Evolutionary conservation across 2,329 filamentous ascomycete genomes (phyloP).

Genomic region (Xylariaceae sp.): DNA sequence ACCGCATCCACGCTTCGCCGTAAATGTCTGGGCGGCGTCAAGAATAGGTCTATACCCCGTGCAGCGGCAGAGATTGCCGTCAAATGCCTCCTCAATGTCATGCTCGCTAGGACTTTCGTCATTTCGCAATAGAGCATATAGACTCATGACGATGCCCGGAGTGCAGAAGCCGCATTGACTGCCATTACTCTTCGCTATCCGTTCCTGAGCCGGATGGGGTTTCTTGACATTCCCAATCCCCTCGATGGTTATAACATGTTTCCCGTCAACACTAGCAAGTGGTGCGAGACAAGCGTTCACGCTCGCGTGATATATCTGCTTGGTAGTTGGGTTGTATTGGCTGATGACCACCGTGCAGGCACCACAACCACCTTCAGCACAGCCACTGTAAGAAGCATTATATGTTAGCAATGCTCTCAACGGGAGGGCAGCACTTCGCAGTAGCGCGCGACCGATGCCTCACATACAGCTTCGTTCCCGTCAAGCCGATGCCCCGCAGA

Average conservation of each 20-base stretch:
- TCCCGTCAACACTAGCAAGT: conserved; percentile 87
- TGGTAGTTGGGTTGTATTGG: conserved; percentile 87
- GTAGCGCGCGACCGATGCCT: neutral
- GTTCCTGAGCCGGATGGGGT: conserved; percentile 85
- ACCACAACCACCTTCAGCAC: conserved; percentile 92
- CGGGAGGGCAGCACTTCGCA: neutral
- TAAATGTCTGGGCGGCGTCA: conserved; percentile 90
- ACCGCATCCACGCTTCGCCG: conserved; percentile 46
- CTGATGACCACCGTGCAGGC: conserved; percentile 94
- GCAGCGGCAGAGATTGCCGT: conserved; percentile 92
- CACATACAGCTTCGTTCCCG: conserved; percentile 78
- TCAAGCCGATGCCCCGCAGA: conserved; percentile 83
- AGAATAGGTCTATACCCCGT: conserved; percentile 93
- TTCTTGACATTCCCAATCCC: conserved; percentile 84
- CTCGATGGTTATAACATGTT: conserved; percentile 96
- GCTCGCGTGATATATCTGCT: conserved; percentile 89
- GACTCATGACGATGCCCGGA: conserved; percentile 94
- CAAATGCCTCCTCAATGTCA: conserved; percentile 86
- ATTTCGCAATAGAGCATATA: conserved; percentile 89
- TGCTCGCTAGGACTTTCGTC: conserved; percentile 69
- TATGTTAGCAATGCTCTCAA: conserved; percentile 4
- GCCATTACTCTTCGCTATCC: conserved; percentile 84
- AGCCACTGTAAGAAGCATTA: conserved; percentile 51
- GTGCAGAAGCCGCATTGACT: conserved; percentile 95
- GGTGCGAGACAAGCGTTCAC: conserved; percentile 95